Evolutionary conservation across 306 rosid genomes (phyloP), one percentile per base, ranked within the genome.

Genomic region (Hippophae rhamnoides): DNA sequence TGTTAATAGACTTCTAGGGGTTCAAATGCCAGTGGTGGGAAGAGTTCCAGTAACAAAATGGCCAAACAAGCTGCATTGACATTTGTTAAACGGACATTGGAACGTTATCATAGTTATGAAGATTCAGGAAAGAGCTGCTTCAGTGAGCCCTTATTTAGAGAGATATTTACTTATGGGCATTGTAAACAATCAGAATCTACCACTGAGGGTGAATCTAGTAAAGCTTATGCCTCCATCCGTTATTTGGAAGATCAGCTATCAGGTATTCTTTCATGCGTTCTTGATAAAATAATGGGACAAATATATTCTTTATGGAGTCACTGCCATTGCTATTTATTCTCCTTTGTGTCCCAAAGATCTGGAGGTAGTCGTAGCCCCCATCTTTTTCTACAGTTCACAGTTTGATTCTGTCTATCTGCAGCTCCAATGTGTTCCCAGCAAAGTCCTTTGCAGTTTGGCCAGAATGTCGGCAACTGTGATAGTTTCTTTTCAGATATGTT

Each of bases 121-220:
- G 81, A 79, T 46, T 83, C 87, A 26, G 95, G 97, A 61, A 84
- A 78, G 77, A 93, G 97, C 84, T 84, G 95, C 84, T 93, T 93
- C 79, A 76, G 77, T 5, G 97, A 82, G 60, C 81, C 94, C 45
- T 61, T 71, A 64, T 89, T 77, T 72, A 82, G 65, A 82, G 95
- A 82, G 71, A 81, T 71, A 69, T 81, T 81, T 75, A 63, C 73
- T 69, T 64, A 94, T 73, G 76, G 81, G 60, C 50, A 71, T 65
- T 72, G 84, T 69, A 77, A 76, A 61, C 84, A 64, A 71, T 56
- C 76, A 52, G 86, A 78, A 70, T 47, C 69, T 43, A 62, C 78
- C 59, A 61, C 67, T 58, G 89, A 86, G 48, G 84, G 93, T 67
- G 95, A 88, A 72, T 79, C 82, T 42, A 66, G 78, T 72, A 86